A percentile compares a stretch with the other conserved stretches of the same genome.
Evolutionary conservation across 148 eudicot species (phyloP).

Genomic region (Spergularia bocconei): DNA sequence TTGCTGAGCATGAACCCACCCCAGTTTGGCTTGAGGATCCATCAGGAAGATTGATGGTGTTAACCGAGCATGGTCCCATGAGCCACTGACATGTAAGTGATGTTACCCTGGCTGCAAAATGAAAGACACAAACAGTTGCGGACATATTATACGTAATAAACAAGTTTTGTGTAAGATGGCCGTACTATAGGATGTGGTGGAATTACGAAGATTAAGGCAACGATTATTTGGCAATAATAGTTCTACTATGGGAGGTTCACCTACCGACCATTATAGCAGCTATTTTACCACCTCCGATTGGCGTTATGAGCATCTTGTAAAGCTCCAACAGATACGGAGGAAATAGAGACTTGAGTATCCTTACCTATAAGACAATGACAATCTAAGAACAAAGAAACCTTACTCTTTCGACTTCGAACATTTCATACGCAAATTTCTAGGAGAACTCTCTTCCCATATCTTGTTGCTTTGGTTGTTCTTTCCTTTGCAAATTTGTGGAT

Average conservation of each 20-base stretch:
- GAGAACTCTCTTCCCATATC: too few species aligned
- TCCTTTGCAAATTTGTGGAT: too few species aligned
- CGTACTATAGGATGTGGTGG: background rate
- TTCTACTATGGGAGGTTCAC: slow-evolving; percentile 12
- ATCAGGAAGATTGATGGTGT: slow-evolving; percentile 68
- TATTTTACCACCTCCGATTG: slow-evolving; percentile 69
- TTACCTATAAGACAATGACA: slow-evolving; percentile 40
- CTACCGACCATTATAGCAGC: slow-evolving; percentile 94
- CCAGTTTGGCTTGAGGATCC: slow-evolving; percentile 74
- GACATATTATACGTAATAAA: background rate
- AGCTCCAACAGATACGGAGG: slow-evolving; percentile 79
- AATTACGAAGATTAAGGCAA: too few species aligned
- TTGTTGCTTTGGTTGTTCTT: too few species aligned
- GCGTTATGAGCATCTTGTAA: slow-evolving; percentile 63
- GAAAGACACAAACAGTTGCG: background rate
- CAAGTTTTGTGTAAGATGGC: background rate
- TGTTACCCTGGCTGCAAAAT: slow-evolving; percentile 76
- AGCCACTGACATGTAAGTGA: slow-evolving; percentile 93
- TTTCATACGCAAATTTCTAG: too few species aligned
- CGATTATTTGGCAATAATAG: too few species aligned
- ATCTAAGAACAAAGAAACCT: too few species aligned
- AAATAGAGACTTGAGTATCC: slow-evolving; percentile 67
- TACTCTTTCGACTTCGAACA: too few species aligned
- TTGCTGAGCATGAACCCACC: slow-evolving; percentile 37
- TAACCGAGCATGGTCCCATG: slow-evolving; percentile 85